A percentile compares a stretch with the other conserved stretches of the same genome.
Evolutionary conservation across 805 yeast genomes (phyloP).

Genomic region (Cyberlindnera sargentensis): DNA sequence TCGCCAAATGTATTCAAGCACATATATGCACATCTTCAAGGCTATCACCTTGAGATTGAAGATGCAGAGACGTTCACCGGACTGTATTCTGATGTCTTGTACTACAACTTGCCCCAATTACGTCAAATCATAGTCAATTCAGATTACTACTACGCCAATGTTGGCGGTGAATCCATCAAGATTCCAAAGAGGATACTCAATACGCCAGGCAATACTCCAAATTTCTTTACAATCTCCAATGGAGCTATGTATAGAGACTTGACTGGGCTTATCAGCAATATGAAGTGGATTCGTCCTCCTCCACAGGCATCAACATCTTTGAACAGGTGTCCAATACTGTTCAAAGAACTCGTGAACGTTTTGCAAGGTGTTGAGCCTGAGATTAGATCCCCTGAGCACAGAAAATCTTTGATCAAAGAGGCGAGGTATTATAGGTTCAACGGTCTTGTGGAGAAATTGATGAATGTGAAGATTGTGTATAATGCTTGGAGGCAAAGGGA

Average conservation of each 20-base stretch:
- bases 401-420: constrained; percentile 55
- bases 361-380: constrained; percentile 48
- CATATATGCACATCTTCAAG: constrained; percentile 71
- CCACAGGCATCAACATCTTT: constrained; percentile 56
- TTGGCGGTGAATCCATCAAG: constrained; percentile 56
- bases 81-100: constrained; percentile 62
- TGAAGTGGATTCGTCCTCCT: constrained; percentile 65
- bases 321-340: constrained; percentile 12
- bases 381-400: constrained; percentile 44
- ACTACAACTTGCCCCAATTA: constrained; percentile 58
- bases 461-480: constrained; percentile 40
- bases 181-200: constrained; percentile 49
- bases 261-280: constrained; percentile 30
- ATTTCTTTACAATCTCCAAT: constrained; percentile 62
- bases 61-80: constrained; percentile 56
- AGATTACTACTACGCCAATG: constrained; percentile 44
- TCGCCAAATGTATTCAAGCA: constrained; percentile 60
- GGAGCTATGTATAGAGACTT: constrained; percentile 47
- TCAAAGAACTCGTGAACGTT: constrained; percentile 36
- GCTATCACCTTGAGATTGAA: constrained; percentile 59
- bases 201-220: constrained; percentile 65
- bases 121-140: constrained; percentile 40
- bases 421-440: constrained; percentile 71
- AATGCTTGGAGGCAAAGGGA: constrained; percentile 47
- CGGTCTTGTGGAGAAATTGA: constrained; percentile 64